phyloP scores from a whole-genome alignment of 2,329 filamentous ascomycete species.

The Aspergillus fumigatus region DNA sequence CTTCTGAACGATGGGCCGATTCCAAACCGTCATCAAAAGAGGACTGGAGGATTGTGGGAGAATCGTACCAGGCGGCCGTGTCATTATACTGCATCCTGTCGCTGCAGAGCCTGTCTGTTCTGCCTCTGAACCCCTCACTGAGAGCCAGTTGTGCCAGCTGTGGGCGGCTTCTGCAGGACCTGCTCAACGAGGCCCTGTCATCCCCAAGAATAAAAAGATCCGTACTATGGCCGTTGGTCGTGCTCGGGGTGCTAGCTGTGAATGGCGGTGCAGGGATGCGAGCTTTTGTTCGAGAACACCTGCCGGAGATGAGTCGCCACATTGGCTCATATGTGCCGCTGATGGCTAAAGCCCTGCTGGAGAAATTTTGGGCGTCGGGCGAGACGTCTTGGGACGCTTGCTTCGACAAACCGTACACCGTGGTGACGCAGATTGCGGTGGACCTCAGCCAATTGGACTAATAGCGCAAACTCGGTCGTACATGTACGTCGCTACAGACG shows the following conservation, averaged over 20 bases:
- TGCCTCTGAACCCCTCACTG: slow-evolving; percentile 18
- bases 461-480: neutral
- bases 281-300: slow-evolving; percentile 23
- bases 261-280: slow-evolving; percentile 14
- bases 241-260: slow-evolving; percentile 33
- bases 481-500: neutral
- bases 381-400: slow-evolving; percentile 35
- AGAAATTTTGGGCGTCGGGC: slow-evolving; percentile 33
- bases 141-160: neutral
- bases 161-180: neutral
- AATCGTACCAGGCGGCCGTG: slow-evolving; percentile 28
- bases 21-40: slow-evolving; percentile 19
- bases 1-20: slow-evolving; percentile 24
- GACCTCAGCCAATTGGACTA: slow-evolving; percentile 1
- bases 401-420: slow-evolving; percentile 33
- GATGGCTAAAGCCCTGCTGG: slow-evolving; percentile 26
- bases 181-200: slow-evolving; percentile 16
- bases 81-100: slow-evolving; percentile 37
- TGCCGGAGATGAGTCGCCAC: slow-evolving; percentile 23
- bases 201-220: slow-evolving; percentile 17
- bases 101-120: slow-evolving; percentile 29
- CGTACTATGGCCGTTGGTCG: slow-evolving; percentile 34
- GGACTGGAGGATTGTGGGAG: slow-evolving; percentile 27
- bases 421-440: slow-evolving; percentile 16
- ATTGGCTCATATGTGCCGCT: slow-evolving; percentile 29